phyloP scores from a whole-genome alignment of 331 rosid species.

The Arachis monticola region DNA sequence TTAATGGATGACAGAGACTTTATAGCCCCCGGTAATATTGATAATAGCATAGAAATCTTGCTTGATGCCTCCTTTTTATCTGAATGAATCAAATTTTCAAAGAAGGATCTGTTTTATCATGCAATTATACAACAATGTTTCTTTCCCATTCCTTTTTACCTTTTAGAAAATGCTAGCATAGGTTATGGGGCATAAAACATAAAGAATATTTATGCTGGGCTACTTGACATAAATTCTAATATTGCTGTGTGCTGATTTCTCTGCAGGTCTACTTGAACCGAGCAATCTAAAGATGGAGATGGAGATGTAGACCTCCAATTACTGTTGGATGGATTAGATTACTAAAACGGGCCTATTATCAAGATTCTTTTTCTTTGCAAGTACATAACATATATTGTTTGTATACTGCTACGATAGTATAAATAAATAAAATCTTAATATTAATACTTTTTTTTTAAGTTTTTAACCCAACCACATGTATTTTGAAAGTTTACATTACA shows the following conservation, averaged over 20 bases:
- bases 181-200: constrained; percentile 20
- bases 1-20: constrained; percentile 43
- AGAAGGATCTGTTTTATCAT: constrained; percentile 31
- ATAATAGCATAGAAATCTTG: constrained; percentile 35
- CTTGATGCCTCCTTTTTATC: constrained; percentile 18
- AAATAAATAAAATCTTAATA: constrained; percentile 52
- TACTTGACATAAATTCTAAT: constrained; percentile 36
- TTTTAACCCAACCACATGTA: constrained; percentile 13
- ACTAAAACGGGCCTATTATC: constrained; percentile 44
- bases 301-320: constrained; percentile 47
- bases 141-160: constrained; percentile 28
- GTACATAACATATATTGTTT: constrained; percentile 62
- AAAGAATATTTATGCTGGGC: background rate
- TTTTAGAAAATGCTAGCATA: background rate
- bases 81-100: constrained; percentile 12
- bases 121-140: constrained; percentile 34
- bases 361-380: constrained; percentile 50
- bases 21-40: constrained; percentile 40
- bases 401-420: constrained; percentile 55
- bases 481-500: constrained; percentile 10
- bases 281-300: constrained; percentile 73
- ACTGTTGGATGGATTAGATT: constrained; percentile 51
- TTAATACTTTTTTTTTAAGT: constrained; percentile 35
- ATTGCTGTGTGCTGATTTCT: constrained; percentile 23
- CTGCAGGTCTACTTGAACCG: constrained; percentile 75